phyloP scores from a whole-genome alignment of 352 stramenopile genomes.

The Elongisporangium undulatum region DNA sequence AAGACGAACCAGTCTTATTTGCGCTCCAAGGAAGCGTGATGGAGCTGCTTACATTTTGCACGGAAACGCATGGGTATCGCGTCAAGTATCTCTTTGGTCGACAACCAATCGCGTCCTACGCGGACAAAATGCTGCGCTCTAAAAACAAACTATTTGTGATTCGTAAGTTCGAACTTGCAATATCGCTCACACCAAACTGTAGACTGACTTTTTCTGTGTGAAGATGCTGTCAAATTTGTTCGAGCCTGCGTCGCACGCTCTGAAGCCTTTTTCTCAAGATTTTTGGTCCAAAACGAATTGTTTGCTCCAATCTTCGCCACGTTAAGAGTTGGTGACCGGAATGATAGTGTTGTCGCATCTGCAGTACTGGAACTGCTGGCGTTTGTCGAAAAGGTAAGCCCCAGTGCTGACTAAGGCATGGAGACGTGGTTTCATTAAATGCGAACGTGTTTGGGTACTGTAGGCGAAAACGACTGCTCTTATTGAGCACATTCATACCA shows the following conservation, averaged over 20 bases:
- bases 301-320: conserved; percentile 53
- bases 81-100: conserved; percentile 86
- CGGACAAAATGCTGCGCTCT: conserved; percentile 71
- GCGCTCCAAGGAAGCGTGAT: conserved; percentile 78
- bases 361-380: conserved; percentile 71
- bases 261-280: conserved; percentile 80
- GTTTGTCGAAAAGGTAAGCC: conserved; percentile 68
- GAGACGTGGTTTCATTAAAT: conserved; percentile 3
- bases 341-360: conserved; percentile 58
- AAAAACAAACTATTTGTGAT: conserved; percentile 84
- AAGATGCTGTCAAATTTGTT: conserved; percentile 80
- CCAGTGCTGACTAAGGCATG: not conserved
- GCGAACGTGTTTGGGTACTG: conserved; percentile 5
- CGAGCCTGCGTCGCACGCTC: conserved; percentile 62
- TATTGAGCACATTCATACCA: conserved; percentile 74
- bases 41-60: conserved; percentile 85
- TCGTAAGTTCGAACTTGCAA: conserved; percentile 30
- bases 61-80: conserved; percentile 77
- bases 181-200: conserved; percentile 2
- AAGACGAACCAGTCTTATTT: conserved; percentile 52
- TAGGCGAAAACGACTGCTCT: conserved; percentile 65
- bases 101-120: conserved; percentile 68
- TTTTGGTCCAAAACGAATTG: conserved; percentile 74
- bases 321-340: conserved; percentile 42
- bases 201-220: conserved; percentile 1